These are phyloP conservation scores for Daphne laureola DNA, from an alignment of 441 rosid genomes.

Conservation along the genomic window DNA sequence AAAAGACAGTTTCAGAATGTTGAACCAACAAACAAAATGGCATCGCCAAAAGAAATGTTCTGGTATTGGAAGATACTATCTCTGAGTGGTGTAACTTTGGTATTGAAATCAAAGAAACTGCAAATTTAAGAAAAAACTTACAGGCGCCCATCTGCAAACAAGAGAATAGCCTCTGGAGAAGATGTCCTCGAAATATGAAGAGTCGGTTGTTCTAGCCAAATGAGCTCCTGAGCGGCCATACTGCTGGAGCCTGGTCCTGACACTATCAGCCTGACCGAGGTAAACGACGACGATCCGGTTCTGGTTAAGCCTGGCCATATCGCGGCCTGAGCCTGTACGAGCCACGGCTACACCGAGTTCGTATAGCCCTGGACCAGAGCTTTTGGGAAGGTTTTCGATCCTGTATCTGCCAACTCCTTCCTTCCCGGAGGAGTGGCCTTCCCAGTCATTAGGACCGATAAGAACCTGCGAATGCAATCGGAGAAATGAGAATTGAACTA, in stretches of 20 bases:
- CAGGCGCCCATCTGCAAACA: slow-evolving; percentile 76
- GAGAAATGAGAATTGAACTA: too few species aligned
- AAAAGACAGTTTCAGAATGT: slow-evolving; percentile 3
- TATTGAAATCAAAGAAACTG: too few species aligned
- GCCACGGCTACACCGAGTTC: slow-evolving; percentile 52
- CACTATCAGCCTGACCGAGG: slow-evolving; percentile 62
- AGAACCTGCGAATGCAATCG: slow-evolving; percentile 38
- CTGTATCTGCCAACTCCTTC: slow-evolving; percentile 57
- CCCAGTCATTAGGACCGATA: slow-evolving; percentile 53
- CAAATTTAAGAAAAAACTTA: slow-evolving; percentile 21
- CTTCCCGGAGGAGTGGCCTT: slow-evolving; percentile 37
- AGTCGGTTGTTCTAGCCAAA: slow-evolving; percentile 28
- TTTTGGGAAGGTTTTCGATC: slow-evolving; percentile 51
- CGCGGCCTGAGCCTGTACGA: slow-evolving; percentile 17
- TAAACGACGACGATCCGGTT: slow-evolving; percentile 37
- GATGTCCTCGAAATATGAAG: slow-evolving; percentile 40
- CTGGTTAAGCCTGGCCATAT: slow-evolving; percentile 25
- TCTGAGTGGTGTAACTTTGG: too few species aligned
- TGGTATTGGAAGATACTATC: too few species aligned
- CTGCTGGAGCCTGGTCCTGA: slow-evolving; percentile 49
- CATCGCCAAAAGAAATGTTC: too few species aligned
- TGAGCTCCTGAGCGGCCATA: slow-evolving; percentile 65
- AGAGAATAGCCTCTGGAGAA: slow-evolving; percentile 42
- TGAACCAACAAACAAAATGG: not conserved
- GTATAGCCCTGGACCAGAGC: slow-evolving; percentile 48